Percentiles rank a stretch among this genome's conserved stretches.
Evolutionary conservation across 192 early-diverging fungal species (phyloP).

Genomic region (Coemansia aciculifera): DNA sequence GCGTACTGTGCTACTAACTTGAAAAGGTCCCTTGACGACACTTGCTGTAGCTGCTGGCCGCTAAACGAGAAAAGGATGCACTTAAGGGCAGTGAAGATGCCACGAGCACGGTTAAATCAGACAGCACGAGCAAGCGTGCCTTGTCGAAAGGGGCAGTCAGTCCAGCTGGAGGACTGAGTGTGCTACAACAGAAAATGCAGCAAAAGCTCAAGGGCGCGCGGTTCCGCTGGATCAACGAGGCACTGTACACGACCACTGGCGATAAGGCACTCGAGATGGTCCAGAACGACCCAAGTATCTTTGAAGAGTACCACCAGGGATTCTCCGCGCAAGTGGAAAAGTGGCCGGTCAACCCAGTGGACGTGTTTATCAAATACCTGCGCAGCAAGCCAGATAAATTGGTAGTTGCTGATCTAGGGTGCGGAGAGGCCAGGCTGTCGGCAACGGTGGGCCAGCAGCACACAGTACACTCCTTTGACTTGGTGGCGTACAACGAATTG

Average conservation of each 20-base stretch:
- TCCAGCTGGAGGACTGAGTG: constrained; percentile 20
- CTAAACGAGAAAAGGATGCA: constrained; percentile 9
- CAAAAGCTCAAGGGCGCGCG: constrained; percentile 75
- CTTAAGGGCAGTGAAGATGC: not conserved
- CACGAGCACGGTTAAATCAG: not conserved
- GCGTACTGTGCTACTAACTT: not conserved
- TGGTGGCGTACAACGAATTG: constrained; percentile 73
- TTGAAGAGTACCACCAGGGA: constrained; percentile 94
- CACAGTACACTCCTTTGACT: constrained; percentile 85
- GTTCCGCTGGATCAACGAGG: constrained; percentile 93
- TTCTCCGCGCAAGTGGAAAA: constrained; percentile 87
- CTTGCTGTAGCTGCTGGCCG: constrained; percentile 9
- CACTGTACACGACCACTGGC: constrained; percentile 86
- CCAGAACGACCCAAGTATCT: constrained; percentile 80
- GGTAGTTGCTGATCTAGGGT: constrained; percentile 91
- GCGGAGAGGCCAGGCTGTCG: constrained; percentile 91
- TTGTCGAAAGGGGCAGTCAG: not conserved
- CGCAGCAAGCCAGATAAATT: constrained; percentile 17
- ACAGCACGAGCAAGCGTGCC: not conserved
- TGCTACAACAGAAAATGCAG: constrained; percentile 60
- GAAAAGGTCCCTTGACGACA: not conserved
- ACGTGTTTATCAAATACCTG: constrained; percentile 75
- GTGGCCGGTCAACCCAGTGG: constrained; percentile 95
- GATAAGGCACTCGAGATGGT: constrained; percentile 75
- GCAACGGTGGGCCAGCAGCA: constrained; percentile 61